phyloP scores from a whole-genome alignment of 1,284 basidiomycete genomes.

The Boletus austroedulis region DNA sequence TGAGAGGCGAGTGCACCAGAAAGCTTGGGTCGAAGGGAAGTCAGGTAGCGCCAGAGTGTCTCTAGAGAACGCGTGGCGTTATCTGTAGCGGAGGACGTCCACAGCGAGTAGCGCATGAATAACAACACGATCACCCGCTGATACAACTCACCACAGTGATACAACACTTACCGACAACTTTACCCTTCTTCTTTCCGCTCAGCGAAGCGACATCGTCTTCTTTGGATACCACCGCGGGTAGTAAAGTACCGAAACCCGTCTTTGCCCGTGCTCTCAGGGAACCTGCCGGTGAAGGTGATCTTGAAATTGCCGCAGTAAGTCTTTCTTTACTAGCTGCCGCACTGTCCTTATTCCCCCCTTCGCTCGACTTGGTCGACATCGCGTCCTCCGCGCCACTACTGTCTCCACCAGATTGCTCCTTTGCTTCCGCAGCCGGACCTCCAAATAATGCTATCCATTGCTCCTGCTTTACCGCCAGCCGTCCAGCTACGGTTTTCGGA shows the following conservation, averaged over 20 bases:
- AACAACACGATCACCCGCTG: background rate
- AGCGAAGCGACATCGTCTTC: conserved; percentile 64
- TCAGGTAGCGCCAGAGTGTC: conserved; percentile 69
- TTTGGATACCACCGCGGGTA: conserved; percentile 41
- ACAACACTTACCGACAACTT: conserved; percentile 31
- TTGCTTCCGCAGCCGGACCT: conserved; percentile 48
- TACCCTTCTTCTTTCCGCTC: conserved; percentile 40
- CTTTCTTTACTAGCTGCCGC: conserved; percentile 22
- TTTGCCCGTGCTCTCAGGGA: conserved; percentile 52
- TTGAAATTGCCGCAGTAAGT: conserved; percentile 28
- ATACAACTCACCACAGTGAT: background rate
- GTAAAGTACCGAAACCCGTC: conserved; percentile 51
- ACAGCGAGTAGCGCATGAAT: background rate
- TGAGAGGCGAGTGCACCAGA: conserved; percentile 66
- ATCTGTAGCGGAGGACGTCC: conserved; percentile 39
- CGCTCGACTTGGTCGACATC: conserved; percentile 33
- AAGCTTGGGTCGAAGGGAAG: conserved; percentile 84
- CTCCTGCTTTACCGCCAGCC: conserved; percentile 64
- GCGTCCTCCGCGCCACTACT: conserved; percentile 24
- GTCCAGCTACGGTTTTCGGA: conserved; percentile 78
- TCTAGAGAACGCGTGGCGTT: conserved; percentile 64
- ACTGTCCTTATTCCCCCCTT: conserved; percentile 13
- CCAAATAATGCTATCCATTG: conserved; percentile 89
- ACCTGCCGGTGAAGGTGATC: conserved; percentile 43
- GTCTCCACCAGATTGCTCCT: conserved; percentile 11